These are phyloP conservation scores for Suillus alpinus DNA, from an alignment of 768 basidiomycete species.

Conservation along the genomic window DNA sequence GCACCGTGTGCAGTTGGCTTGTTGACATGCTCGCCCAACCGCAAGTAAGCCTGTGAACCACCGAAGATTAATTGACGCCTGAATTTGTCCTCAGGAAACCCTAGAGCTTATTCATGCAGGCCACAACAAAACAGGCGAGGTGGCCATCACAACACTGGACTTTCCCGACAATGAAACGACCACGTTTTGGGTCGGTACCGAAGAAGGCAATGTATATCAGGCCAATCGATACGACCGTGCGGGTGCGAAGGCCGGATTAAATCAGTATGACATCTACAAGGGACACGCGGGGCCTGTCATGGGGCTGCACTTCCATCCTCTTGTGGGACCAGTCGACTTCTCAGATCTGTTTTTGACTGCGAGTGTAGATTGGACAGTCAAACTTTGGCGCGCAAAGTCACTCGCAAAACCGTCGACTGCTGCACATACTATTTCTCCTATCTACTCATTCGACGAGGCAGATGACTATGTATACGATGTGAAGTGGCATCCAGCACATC, in stretches of 20 bases:
- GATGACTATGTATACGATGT: conserved; percentile 99
- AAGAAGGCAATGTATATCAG: conserved; percentile 96
- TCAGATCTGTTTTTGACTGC: conserved; percentile 91
- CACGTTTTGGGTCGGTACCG: conserved; percentile 96
- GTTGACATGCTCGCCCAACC: conserved; percentile 99
- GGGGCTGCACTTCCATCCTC: conserved; percentile 93
- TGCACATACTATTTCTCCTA: conserved; percentile 53
- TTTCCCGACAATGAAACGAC: conserved; percentile 97
- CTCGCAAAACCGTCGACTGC: conserved; percentile 69
- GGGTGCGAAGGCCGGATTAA: conserved; percentile 92
- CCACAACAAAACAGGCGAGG: conserved; percentile 96
- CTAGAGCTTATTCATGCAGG: conserved; percentile 85
- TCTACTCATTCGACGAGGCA: conserved; percentile 96
- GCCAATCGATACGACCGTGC: conserved; percentile 97
- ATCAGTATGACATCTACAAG: conserved; percentile 89
- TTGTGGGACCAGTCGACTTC: conserved; percentile 89
- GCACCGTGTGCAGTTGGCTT: conserved; percentile 95
- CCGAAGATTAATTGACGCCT: not conserved
- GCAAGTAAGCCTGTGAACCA: conserved; percentile 52
- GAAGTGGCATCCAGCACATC: conserved; percentile 96
- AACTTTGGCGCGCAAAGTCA: conserved; percentile 88
- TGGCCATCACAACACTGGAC: conserved; percentile 89
- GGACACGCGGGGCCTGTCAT: conserved; percentile 93
- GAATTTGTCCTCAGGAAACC: conserved; percentile 65
- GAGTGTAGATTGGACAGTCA: conserved; percentile 98